Percentiles rank a stretch among this genome's conserved stretches.
Evolutionary conservation across 495 filamentous ascomycete species (phyloP).

Genomic region (Darksidea phi): DNA sequence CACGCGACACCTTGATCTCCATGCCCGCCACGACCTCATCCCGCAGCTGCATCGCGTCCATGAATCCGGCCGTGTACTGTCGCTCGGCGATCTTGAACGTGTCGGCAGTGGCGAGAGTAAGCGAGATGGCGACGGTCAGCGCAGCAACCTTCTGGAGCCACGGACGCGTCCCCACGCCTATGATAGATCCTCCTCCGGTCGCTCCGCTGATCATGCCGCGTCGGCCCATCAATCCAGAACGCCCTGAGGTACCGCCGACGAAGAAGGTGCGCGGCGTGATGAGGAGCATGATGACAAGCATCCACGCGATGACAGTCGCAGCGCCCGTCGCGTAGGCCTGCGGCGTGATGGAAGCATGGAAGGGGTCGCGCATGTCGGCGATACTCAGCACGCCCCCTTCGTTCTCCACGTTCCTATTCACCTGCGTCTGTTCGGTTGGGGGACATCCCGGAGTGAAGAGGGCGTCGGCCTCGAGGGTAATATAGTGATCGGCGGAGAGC

Average conservation of each 20-base stretch:
- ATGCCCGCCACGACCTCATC: constrained; percentile 72
- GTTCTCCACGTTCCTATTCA: constrained; percentile 1
- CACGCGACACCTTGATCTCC: constrained; percentile 81
- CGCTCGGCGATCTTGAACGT: constrained; percentile 77
- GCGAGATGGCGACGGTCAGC: constrained; percentile 80
- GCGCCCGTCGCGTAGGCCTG: constrained; percentile 89
- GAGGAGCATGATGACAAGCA: constrained; percentile 89
- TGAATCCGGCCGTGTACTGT: constrained; percentile 72
- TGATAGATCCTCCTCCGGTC: constrained; percentile 64
- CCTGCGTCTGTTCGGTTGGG: constrained; percentile 8
- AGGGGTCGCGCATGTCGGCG: constrained; percentile 73
- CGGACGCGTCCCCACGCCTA: constrained; percentile 85
- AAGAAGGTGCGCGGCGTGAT: constrained; percentile 89
- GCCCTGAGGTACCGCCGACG: constrained; percentile 65
- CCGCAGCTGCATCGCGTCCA: constrained; percentile 71
- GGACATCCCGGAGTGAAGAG: constrained; percentile 47
- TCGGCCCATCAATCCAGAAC: constrained; percentile 73
- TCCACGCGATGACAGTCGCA: constrained; percentile 86
- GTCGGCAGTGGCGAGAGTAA: constrained; percentile 89
- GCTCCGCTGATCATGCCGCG: constrained; percentile 81
- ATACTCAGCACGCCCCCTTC: constrained; percentile 35
- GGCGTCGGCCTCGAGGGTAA: constrained; percentile 43
- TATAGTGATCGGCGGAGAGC: constrained; percentile 34
- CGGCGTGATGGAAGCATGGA: constrained; percentile 87
- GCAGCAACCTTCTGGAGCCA: constrained; percentile 97